Conservation (phyloP, 2,329 filamentous ascomycete genomes). For the Incumbomyces delicatus region DNA sequence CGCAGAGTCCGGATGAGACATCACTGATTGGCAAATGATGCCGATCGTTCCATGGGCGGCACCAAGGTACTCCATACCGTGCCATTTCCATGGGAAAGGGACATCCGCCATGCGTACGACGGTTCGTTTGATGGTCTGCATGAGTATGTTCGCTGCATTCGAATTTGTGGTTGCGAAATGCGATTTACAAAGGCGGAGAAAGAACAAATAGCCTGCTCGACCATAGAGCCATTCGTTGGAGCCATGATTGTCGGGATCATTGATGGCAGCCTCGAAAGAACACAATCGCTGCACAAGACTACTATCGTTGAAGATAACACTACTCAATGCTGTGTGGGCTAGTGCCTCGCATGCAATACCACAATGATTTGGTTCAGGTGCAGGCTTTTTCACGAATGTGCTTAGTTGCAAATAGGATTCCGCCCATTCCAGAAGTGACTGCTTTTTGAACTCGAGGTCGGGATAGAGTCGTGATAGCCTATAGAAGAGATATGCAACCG, state of each 20-base stretch:
- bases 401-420: slow-evolving; percentile 31
- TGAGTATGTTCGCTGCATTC: slow-evolving; percentile 27
- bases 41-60: slow-evolving; percentile 60
- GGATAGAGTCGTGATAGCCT: slow-evolving; percentile 38
- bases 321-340: slow-evolving; percentile 37
- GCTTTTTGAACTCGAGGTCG: slow-evolving; percentile 33
- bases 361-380: slow-evolving; percentile 36
- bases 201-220: slow-evolving; percentile 57
- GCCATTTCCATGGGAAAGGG: slow-evolving; percentile 53
- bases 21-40: slow-evolving; percentile 59
- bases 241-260: slow-evolving; percentile 27
- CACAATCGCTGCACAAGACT: slow-evolving; percentile 31
- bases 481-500: slow-evolving; percentile 48
- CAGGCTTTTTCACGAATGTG: background rate
- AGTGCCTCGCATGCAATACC: slow-evolving; percentile 44
- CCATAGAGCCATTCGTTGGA: slow-evolving; percentile 59
- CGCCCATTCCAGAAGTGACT: slow-evolving; percentile 39
- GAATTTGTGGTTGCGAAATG: slow-evolving; percentile 39
- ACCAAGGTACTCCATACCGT: slow-evolving; percentile 53
- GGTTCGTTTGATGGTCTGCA: slow-evolving; percentile 46
- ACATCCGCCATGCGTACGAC: slow-evolving; percentile 50
- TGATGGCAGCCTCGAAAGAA: slow-evolving; percentile 7
- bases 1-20: slow-evolving; percentile 26
- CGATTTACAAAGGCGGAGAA: slow-evolving; percentile 53
- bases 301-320: slow-evolving; percentile 33